Evolutionary conservation across 169 alveolate genomes (phyloP).

Genomic region (Plasmodium berghei): DNA sequence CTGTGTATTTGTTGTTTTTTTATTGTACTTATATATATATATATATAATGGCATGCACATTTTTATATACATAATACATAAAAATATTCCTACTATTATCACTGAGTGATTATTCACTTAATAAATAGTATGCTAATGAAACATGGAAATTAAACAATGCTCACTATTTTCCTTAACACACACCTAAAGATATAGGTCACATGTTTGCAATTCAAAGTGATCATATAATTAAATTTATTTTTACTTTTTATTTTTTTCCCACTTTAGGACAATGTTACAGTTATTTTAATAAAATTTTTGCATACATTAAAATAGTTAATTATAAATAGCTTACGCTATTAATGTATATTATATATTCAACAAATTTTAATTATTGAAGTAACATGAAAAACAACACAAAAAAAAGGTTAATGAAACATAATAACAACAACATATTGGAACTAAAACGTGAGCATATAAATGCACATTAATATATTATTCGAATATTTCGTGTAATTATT

Average conservation of each 20-base stretch:
- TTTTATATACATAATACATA: neutral
- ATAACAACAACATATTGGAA: conserved; percentile 1
- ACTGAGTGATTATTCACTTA: no score
- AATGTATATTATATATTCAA: conserved; percentile 29
- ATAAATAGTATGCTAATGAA: no score
- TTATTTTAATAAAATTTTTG: conserved; percentile 66
- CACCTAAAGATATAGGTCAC: no score
- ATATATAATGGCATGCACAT: neutral
- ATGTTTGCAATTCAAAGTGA: no score
- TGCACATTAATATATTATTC: neutral
- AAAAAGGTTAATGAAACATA: neutral
- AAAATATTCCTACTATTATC: no score
- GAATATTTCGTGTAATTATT: neutral
- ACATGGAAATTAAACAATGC: no score
- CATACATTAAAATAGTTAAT: conserved; percentile 52
- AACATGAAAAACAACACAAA: conserved; percentile 14
- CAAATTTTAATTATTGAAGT: conserved; percentile 49
- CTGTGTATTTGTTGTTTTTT: neutral
- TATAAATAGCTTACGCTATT: conserved; percentile 7
- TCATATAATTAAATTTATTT: neutral
- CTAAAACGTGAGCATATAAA: neutral
- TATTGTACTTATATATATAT: neutral
- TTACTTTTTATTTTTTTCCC: neutral
- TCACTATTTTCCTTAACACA: no score
- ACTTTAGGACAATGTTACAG: conserved; percentile 56